A percentile compares a stretch with the other conserved stretches of the same genome.
phyloP scores from a whole-genome alignment of 1,284 basidiomycete genomes.

The Cutaneotrichosporon dermatis region DNA sequence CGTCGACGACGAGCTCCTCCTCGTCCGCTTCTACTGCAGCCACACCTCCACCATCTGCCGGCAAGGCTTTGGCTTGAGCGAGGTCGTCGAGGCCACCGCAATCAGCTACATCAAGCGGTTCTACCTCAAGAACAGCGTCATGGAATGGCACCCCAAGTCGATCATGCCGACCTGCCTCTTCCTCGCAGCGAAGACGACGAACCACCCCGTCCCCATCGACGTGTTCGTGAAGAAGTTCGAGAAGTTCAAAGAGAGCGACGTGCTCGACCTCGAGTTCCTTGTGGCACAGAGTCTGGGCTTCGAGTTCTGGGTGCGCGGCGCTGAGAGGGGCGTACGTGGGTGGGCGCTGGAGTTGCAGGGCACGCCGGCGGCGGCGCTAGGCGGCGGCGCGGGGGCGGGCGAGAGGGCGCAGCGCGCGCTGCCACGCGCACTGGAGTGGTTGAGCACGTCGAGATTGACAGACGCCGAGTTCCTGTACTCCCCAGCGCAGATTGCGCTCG shows the following conservation, averaged over 20 bases:
- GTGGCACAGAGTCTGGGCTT: conserved; percentile 89
- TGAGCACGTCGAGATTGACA: conserved; percentile 73
- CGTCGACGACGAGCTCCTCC: conserved; percentile 76
- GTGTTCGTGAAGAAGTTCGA: conserved; percentile 75
- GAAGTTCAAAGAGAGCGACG: conserved; percentile 70
- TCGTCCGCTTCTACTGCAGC: conserved; percentile 83
- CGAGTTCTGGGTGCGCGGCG: conserved; percentile 88
- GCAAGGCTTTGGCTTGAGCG: conserved; percentile 73
- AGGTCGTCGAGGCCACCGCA: conserved; percentile 88
- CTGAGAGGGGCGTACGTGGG: conserved; percentile 83
- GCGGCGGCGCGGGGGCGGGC: neutral
- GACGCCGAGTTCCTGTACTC: conserved; percentile 88
- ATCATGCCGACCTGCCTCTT: conserved; percentile 97
- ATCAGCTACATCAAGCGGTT: conserved; percentile 91
- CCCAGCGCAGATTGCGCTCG: conserved; percentile 90
- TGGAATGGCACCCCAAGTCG: conserved; percentile 98
- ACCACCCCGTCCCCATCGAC: conserved; percentile 81
- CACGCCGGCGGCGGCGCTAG: conserved; percentile 17
- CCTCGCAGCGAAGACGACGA: conserved; percentile 93
- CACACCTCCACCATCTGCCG: conserved; percentile 82
- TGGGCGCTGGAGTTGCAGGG: conserved; percentile 84
- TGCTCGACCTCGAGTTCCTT: conserved; percentile 89
- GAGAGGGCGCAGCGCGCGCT: conserved; percentile 27
- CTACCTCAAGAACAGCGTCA: conserved; percentile 94
- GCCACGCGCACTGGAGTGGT: conserved; percentile 43